A percentile compares a stretch with the other conserved stretches of the same genome.
Conservation (phyloP, 2,329 filamentous ascomycete species). For the Diaporthe longicolla region DNA sequence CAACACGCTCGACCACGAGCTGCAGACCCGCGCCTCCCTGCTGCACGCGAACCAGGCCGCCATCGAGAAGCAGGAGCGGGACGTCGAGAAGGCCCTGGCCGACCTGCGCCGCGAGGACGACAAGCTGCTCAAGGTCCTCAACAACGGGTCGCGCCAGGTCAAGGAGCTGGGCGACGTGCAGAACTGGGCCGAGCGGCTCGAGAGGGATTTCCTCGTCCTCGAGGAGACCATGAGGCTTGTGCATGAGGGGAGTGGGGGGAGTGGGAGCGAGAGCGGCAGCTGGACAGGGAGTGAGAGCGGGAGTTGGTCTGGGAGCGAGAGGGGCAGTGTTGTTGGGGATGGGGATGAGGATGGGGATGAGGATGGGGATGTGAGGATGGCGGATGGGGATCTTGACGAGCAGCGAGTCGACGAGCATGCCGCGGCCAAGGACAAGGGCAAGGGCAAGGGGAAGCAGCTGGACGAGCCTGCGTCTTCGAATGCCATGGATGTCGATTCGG, state of each 20-base stretch:
- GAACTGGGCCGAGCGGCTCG: constrained; percentile 84
- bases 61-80: constrained; percentile 77
- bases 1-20: constrained; percentile 77
- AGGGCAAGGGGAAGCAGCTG: constrained; percentile 42
- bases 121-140: constrained; percentile 74
- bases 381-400: constrained; percentile 12
- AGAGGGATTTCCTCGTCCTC: constrained; percentile 74
- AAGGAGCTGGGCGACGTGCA: constrained; percentile 69
- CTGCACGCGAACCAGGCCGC: constrained; percentile 78
- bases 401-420: not conserved
- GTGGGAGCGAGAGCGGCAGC: constrained; percentile 49
- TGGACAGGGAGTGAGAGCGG: constrained; percentile 47
- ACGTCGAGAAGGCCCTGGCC: constrained; percentile 72
- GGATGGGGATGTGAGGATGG: not conserved
- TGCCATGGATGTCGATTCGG: constrained; percentile 41
- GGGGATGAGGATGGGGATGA: constrained; percentile 39
- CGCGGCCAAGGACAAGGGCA: constrained; percentile 43
- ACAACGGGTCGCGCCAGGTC: constrained; percentile 73
- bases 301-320: constrained; percentile 42
- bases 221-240: constrained; percentile 75
- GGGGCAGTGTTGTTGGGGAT: constrained; percentile 44
- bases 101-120: constrained; percentile 75
- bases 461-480: not conserved
- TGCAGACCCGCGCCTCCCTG: constrained; percentile 76
- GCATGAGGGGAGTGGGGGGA: constrained; percentile 45